Conservation (phyloP, 2,329 filamentous ascomycete species). For the Fusarium piperis region DNA sequence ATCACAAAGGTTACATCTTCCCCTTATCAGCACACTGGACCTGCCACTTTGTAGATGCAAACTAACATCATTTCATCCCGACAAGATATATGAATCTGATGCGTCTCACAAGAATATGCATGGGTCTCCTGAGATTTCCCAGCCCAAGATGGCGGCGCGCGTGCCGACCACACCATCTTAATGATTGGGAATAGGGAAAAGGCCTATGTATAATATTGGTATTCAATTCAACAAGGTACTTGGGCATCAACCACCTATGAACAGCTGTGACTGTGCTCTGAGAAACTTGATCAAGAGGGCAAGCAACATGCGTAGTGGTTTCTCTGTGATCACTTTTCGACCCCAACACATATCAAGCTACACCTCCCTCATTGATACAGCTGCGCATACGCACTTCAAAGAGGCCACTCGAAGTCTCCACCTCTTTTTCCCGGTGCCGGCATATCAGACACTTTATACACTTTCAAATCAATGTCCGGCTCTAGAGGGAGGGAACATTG, state of each 20-base stretch:
- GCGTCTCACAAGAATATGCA: too few relatives aligned
- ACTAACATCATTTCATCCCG: too few relatives aligned
- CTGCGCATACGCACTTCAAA: not conserved
- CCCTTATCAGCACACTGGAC: too few relatives aligned
- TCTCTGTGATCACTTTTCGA: not conserved
- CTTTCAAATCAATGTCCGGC: not conserved
- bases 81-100: too few relatives aligned
- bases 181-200: not conserved
- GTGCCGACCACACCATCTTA: too few relatives aligned
- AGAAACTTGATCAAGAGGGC: not conserved
- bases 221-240: too few relatives aligned
- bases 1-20: too few relatives aligned
- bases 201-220: too few relatives aligned
- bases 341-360: not conserved
- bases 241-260: too few relatives aligned
- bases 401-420: not conserved
- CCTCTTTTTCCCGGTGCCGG: not conserved
- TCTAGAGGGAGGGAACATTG: not conserved
- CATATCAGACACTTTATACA: not conserved
- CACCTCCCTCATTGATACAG: not conserved
- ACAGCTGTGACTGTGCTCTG: not conserved
- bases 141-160: too few relatives aligned
- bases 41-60: too few relatives aligned
- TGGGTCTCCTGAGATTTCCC: too few relatives aligned
- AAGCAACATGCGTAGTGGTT: not conserved